A percentile compares a stretch with the other conserved stretches of the same genome.
Conservation (phyloP, 345 rosid species). For the Dipteronia sinensis region DNA sequence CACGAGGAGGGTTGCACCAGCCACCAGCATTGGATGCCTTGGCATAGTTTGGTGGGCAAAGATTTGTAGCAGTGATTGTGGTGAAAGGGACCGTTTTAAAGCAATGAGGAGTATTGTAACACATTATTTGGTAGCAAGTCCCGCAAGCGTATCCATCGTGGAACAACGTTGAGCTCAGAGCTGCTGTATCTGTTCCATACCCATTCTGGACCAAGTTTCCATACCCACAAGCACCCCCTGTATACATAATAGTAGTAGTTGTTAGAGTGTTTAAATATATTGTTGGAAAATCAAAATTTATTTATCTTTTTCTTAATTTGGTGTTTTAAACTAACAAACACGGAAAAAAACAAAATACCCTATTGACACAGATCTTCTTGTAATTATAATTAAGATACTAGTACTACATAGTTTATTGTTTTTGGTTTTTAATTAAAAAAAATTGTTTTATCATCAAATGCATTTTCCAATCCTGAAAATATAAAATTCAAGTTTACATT, state of each 20-base stretch:
- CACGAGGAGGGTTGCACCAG: slow-evolving; percentile 91
- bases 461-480: no score
- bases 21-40: slow-evolving; percentile 70
- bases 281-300: no score
- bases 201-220: slow-evolving; percentile 66
- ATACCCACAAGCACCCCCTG: slow-evolving; percentile 94
- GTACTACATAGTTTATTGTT: no score
- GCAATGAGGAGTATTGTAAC: slow-evolving; percentile 58
- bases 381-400: no score
- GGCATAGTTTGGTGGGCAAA: slow-evolving; percentile 81
- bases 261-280: no score
- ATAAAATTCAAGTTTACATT: no score
- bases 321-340: no score
- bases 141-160: slow-evolving; percentile 82
- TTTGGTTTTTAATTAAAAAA: no score
- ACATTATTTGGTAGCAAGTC: slow-evolving; percentile 67
- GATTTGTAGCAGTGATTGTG: slow-evolving; percentile 76
- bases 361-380: no score
- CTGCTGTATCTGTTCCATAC: slow-evolving; percentile 67
- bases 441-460: no score
- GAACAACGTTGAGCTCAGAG: slow-evolving; percentile 70
- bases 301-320: no score
- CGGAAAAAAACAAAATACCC: no score
- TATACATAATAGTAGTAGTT: not conserved
- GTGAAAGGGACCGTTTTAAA: slow-evolving; percentile 38